A percentile compares a stretch with the other conserved stretches of the same genome.
Evolutionary conservation across 768 basidiomycete species (phyloP).

Genomic region (Xerocomellus amylosporus): DNA sequence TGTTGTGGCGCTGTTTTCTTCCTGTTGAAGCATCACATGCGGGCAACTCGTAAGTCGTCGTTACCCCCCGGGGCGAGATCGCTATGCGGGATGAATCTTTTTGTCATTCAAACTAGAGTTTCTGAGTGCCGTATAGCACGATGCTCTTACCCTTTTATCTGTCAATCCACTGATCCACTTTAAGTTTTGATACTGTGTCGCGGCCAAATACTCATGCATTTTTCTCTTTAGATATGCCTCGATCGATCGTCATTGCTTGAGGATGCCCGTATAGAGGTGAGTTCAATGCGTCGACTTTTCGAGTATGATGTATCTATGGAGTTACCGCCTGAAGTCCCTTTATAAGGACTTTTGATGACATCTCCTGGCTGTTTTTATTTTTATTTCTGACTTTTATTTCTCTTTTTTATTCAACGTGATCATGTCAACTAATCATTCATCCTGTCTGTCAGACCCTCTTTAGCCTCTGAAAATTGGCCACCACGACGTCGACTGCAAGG

Average conservation of each 20-base stretch:
- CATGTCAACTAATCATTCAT: neutral
- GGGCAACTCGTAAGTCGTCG: slow-evolving; percentile 7
- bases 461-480: no score
- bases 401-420: neutral
- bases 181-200: neutral
- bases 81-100: slow-evolving; percentile 48
- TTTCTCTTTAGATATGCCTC: slow-evolving; percentile 2
- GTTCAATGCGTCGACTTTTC: neutral
- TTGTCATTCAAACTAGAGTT: slow-evolving; percentile 88
- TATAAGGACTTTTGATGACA: slow-evolving; percentile 55
- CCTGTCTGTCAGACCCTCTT: neutral
- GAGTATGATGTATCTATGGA: slow-evolving; percentile 48
- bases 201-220: neutral
- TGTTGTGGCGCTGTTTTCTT: neutral
- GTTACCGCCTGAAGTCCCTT: slow-evolving; percentile 77
- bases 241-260: neutral
- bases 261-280: neutral
- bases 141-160: slow-evolving; percentile 64
- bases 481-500: slow-evolving; percentile 1
- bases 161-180: slow-evolving; percentile 59
- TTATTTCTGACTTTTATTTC: slow-evolving; percentile 45
- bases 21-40: neutral
- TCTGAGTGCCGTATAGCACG: slow-evolving; percentile 67
- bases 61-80: slow-evolving; percentile 6
- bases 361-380: slow-evolving; percentile 74